These are phyloP conservation scores for Kingdonia uniflora DNA, from an alignment of 164 flowering plant species.

Conservation along the genomic window DNA sequence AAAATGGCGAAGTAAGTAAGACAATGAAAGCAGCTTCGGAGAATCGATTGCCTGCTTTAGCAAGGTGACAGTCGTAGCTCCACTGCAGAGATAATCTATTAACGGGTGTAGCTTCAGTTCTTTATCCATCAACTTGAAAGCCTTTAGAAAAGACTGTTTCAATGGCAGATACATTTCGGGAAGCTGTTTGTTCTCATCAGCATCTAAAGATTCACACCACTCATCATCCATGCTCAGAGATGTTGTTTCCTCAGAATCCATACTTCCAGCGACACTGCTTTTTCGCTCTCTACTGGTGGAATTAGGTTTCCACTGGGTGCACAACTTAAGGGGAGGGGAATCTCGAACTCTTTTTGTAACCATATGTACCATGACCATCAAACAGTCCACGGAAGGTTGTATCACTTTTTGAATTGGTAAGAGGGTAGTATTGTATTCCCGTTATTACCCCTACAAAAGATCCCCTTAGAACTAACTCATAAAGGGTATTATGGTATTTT, in stretches of 20 bases:
- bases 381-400: constrained; percentile 71
- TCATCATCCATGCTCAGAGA: constrained; percentile 43
- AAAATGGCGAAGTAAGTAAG: constrained; percentile 3
- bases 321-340: constrained; percentile 52
- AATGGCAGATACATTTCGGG: constrained; percentile 49
- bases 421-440: too few relatives aligned
- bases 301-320: constrained; percentile 43
- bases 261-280: constrained; percentile 22
- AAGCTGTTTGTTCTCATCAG: constrained; percentile 31
- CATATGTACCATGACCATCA: constrained; percentile 90
- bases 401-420: constrained; percentile 44
- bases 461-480: too few relatives aligned
- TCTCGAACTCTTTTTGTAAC: constrained; percentile 76
- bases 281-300: too few relatives aligned
- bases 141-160: constrained; percentile 44
- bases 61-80: constrained; percentile 65
- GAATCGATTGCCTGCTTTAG: constrained; percentile 43
- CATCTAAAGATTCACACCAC: constrained; percentile 30
- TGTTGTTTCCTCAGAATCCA: constrained; percentile 37
- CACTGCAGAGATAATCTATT: constrained; percentile 81
- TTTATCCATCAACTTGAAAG: constrained; percentile 73
- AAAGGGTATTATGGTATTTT: too few relatives aligned
- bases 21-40: background rate
- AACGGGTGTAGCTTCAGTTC: constrained; percentile 56
- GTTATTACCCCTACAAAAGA: too few relatives aligned